Percentiles rank a stretch among this genome's conserved stretches.
Evolutionary conservation across 2,329 filamentous ascomycete genomes (phyloP).

Genomic region (Cercospora zeae-maydis): DNA sequence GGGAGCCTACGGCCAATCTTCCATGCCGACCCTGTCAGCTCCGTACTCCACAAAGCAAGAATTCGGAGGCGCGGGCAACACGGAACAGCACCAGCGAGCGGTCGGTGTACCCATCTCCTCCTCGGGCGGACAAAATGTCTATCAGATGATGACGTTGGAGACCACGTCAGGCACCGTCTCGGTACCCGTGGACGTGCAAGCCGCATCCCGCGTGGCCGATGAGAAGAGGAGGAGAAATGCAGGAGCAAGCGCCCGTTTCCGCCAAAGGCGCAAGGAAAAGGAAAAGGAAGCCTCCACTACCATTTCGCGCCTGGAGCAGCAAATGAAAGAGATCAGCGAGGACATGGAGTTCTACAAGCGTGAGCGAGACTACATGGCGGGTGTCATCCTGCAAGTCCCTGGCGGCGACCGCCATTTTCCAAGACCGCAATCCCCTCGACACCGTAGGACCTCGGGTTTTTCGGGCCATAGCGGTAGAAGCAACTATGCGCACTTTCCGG

Average conservation of each 20-base stretch:
- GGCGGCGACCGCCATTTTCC: slow-evolving; percentile 48
- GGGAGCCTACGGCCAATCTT: slow-evolving; percentile 22
- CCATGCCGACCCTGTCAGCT: slow-evolving; percentile 25
- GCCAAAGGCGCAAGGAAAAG: slow-evolving; percentile 76
- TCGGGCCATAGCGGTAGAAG: slow-evolving; percentile 13
- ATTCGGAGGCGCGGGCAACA: neutral
- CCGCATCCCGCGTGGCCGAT: slow-evolving; percentile 76
- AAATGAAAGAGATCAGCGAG: slow-evolving; percentile 63
- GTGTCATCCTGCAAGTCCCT: slow-evolving; percentile 60
- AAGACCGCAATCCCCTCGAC: slow-evolving; percentile 44
- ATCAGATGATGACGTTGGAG: slow-evolving; percentile 54
- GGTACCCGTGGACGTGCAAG: slow-evolving; percentile 73
- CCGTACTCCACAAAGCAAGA: slow-evolving; percentile 17
- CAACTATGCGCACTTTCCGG: slow-evolving; percentile 25
- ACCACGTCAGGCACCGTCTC: slow-evolving; percentile 52
- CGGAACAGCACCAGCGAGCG: slow-evolving; percentile 32
- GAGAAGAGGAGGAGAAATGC: slow-evolving; percentile 84
- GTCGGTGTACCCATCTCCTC: slow-evolving; percentile 47
- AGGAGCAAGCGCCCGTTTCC: slow-evolving; percentile 77
- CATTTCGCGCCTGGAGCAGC: slow-evolving; percentile 65
- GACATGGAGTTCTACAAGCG: slow-evolving; percentile 70
- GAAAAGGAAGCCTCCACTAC: slow-evolving; percentile 68
- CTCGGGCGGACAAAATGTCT: slow-evolving; percentile 44
- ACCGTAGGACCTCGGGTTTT: slow-evolving; percentile 26
- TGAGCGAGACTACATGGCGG: slow-evolving; percentile 68